Evolutionary conservation across 208 protist species (phyloP).

Genomic region (Trypanosoma conorhini): DNA sequence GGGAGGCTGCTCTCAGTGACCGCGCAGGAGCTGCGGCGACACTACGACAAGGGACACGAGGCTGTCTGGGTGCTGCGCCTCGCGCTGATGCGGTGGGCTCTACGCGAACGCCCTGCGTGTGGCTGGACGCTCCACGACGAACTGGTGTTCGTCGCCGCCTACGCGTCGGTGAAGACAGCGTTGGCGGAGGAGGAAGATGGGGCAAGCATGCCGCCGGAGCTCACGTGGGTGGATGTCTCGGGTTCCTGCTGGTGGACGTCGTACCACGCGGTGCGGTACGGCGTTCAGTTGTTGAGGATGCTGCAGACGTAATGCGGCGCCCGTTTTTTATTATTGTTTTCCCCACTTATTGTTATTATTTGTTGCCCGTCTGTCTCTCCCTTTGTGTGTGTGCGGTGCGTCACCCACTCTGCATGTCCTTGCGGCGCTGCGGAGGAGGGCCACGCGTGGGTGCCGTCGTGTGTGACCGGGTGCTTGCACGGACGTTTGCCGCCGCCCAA

Average conservation of each 20-base stretch:
- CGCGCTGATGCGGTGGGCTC: slow-evolving; percentile 51
- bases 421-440: not conserved
- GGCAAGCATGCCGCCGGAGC: not conserved
- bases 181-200: not conserved
- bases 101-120: slow-evolving; percentile 9
- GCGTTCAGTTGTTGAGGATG: slow-evolving; percentile 39
- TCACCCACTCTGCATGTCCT: not conserved
- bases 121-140: slow-evolving; percentile 69
- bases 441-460: too few relatives aligned
- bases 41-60: slow-evolving; percentile 79
- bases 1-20: slow-evolving; percentile 35
- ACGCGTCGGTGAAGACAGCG: slow-evolving; percentile 17
- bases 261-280: slow-evolving; percentile 68
- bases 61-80: slow-evolving; percentile 67
- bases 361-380: not conserved
- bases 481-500: too few relatives aligned
- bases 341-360: not conserved
- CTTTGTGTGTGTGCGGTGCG: not conserved
- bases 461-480: too few relatives aligned
- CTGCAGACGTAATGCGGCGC: not conserved
- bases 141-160: slow-evolving; percentile 43
- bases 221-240: slow-evolving; percentile 36
- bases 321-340: slow-evolving; percentile 4
- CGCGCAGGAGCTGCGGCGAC: slow-evolving; percentile 47
- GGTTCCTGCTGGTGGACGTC: slow-evolving; percentile 53